Conservation (phyloP, 2,329 filamentous ascomycete species). For the Aureobasidium musti region DNA sequence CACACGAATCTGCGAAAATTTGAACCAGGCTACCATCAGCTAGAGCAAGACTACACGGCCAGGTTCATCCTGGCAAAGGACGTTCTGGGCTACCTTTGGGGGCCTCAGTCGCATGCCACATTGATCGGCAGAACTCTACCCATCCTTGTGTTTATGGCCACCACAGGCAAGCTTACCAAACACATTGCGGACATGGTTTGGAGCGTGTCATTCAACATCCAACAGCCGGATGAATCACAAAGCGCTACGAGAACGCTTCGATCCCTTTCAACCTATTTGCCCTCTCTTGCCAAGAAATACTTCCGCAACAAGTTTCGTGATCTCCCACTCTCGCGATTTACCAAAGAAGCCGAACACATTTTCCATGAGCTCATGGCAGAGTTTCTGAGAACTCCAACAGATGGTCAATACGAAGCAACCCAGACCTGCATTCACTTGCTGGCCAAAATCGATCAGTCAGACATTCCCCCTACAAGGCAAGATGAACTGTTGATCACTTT, state of each 20-base stretch:
- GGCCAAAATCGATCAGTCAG: background rate
- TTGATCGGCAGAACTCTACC: slow-evolving; percentile 80
- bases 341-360: background rate
- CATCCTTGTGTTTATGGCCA: slow-evolving; percentile 82
- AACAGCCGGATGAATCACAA: slow-evolving; percentile 80
- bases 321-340: background rate
- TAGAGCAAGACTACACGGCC: slow-evolving; percentile 66
- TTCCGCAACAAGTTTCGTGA: slow-evolving; percentile 64
- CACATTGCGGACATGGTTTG: slow-evolving; percentile 78
- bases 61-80: slow-evolving; percentile 68
- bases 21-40: slow-evolving; percentile 49
- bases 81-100: slow-evolving; percentile 82
- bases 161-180: slow-evolving; percentile 71
- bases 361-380: background rate
- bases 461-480: background rate
- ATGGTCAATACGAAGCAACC: background rate
- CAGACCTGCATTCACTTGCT: slow-evolving; percentile 1
- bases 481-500: background rate
- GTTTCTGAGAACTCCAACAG: background rate
- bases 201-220: slow-evolving; percentile 76
- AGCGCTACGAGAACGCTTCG: slow-evolving; percentile 71
- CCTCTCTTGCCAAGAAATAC: slow-evolving; percentile 57
- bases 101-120: slow-evolving; percentile 88
- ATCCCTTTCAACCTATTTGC: slow-evolving; percentile 52
- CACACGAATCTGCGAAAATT: slow-evolving; percentile 51